phyloP scores from a whole-genome alignment of 2,329 filamentous ascomycete genomes.

The Trichoderma sp. region DNA sequence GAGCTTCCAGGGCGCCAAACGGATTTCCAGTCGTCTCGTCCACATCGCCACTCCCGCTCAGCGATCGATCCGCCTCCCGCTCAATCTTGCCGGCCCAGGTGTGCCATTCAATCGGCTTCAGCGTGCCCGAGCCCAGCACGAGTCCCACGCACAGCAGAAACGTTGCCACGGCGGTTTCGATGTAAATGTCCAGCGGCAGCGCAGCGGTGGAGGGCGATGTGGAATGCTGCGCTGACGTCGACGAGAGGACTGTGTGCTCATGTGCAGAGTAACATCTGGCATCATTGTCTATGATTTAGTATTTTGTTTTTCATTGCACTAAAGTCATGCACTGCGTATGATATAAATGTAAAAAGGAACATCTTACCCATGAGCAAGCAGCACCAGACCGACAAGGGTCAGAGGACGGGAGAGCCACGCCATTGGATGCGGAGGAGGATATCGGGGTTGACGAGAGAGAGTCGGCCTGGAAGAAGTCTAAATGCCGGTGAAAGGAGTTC shows the following conservation, averaged over 20 bases:
- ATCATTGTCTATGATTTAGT: slow-evolving; percentile 9
- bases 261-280: slow-evolving; percentile 91
- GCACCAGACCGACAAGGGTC: slow-evolving; percentile 17
- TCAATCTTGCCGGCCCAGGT: slow-evolving; percentile 85
- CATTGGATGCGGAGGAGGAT: slow-evolving; percentile 1
- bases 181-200: slow-evolving; percentile 81
- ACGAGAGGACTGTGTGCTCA: slow-evolving; percentile 79
- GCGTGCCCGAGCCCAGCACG: slow-evolving; percentile 71
- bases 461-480: slow-evolving; percentile 12
- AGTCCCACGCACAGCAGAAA: slow-evolving; percentile 81
- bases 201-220: slow-evolving; percentile 46
- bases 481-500: slow-evolving; percentile 4
- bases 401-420: slow-evolving; percentile 20
- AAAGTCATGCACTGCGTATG: neutral
- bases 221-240: slow-evolving; percentile 51
- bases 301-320: neutral
- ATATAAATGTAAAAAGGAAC: neutral
- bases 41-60: slow-evolving; percentile 61
- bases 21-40: slow-evolving; percentile 76
- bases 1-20: slow-evolving; percentile 74
- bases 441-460: neutral
- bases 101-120: slow-evolving; percentile 83
- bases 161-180: slow-evolving; percentile 82
- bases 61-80: slow-evolving; percentile 66
- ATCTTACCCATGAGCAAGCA: slow-evolving; percentile 20